Conservation (phyloP, 371 early-diverging fungal species). For the Mucor racemosus region DNA sequence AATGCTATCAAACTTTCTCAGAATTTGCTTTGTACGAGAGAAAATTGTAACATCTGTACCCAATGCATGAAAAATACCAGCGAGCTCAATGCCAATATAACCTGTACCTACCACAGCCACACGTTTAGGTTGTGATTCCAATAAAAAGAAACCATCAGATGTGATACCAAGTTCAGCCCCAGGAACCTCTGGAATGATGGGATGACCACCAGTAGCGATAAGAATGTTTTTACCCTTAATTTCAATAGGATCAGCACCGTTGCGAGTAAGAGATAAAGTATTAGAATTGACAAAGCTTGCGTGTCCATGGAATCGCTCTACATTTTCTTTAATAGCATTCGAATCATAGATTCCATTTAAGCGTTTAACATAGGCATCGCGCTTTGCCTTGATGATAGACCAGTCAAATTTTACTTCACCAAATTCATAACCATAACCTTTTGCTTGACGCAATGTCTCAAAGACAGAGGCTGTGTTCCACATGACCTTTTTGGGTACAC, state of each 20-base stretch:
- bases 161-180: constrained; percentile 89
- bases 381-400: constrained; percentile 75
- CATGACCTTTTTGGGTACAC: constrained; percentile 99
- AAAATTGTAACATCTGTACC: constrained; percentile 85
- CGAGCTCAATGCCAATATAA: constrained; percentile 94
- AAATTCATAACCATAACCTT: constrained; percentile 82
- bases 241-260: constrained; percentile 29
- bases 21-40: constrained; percentile 80
- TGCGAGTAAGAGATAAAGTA: constrained; percentile 64
- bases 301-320: constrained; percentile 81
- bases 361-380: constrained; percentile 92
- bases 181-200: constrained; percentile 70
- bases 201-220: constrained; percentile 83
- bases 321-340: constrained; percentile 82
- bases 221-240: constrained; percentile 79
- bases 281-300: constrained; percentile 79
- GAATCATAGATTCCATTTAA: constrained; percentile 93
- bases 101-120: constrained; percentile 88
- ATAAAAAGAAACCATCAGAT: constrained; percentile 94
- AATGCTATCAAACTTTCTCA: constrained; percentile 86
- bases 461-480: constrained; percentile 89
- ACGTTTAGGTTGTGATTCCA: constrained; percentile 87
- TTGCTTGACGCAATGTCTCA: constrained; percentile 83
- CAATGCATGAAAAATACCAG: constrained; percentile 88
- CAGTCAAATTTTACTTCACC: constrained; percentile 29